A percentile compares a stretch with the other conserved stretches of the same genome.
Conservation (phyloP, 139 green algal species). For the Bryopsis sp. region DNA sequence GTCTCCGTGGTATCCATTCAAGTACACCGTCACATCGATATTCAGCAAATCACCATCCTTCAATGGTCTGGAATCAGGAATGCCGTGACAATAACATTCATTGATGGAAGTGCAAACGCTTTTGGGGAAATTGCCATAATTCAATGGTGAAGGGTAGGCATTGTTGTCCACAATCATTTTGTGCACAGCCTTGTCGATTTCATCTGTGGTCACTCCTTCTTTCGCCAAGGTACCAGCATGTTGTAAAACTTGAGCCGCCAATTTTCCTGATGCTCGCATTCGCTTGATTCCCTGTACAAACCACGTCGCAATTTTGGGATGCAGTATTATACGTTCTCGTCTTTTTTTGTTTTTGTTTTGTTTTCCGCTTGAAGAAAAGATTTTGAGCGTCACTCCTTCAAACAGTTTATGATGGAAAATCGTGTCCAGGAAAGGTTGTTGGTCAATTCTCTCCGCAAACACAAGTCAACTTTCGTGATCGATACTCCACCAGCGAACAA, state of each 20-base stretch:
- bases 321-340: not conserved
- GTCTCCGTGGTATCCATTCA: slow-evolving; percentile 95
- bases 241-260: slow-evolving; percentile 76
- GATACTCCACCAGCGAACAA: no score
- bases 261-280: slow-evolving; percentile 75
- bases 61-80: slow-evolving; percentile 50
- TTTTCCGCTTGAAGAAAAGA: not conserved
- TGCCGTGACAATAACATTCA: slow-evolving; percentile 95
- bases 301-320: not conserved
- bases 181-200: slow-evolving; percentile 88
- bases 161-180: slow-evolving; percentile 67
- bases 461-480: no score
- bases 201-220: slow-evolving; percentile 85
- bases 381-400: not conserved
- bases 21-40: slow-evolving; percentile 95
- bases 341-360: no score
- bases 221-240: slow-evolving; percentile 61
- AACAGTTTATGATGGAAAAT: no score
- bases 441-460: no score
- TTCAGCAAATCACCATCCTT: slow-evolving; percentile 90
- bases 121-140: slow-evolving; percentile 90
- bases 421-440: no score
- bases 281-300: slow-evolving; percentile 46
- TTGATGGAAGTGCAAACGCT: slow-evolving; percentile 96
- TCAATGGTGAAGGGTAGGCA: slow-evolving; percentile 91